Percentiles rank a stretch among this genome's conserved stretches.
These are phyloP conservation scores for Myxozyma vanderwaltii DNA, from an alignment of 805 yeast species.

Conservation along the genomic window DNA sequence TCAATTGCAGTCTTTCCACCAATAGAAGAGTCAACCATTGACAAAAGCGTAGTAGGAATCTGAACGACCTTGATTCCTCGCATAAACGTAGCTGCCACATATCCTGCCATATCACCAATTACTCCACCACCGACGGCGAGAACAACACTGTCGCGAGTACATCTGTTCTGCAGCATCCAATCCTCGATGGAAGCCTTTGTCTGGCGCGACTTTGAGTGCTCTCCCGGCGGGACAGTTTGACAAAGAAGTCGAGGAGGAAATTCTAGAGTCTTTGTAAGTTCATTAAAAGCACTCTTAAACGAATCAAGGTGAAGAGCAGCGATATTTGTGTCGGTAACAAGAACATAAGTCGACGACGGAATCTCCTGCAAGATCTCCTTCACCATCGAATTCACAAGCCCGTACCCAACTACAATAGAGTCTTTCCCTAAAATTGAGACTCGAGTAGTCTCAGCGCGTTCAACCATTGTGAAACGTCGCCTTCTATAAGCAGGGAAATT, in stretches of 20 bases:
- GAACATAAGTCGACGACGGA: conserved; percentile 87
- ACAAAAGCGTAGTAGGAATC: conserved; percentile 86
- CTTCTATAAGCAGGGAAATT: background rate
- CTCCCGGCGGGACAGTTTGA: conserved; percentile 88
- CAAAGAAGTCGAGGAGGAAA: conserved; percentile 65
- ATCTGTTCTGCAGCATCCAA: conserved; percentile 74
- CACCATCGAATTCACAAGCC: conserved; percentile 73
- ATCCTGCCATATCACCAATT: conserved; percentile 98
- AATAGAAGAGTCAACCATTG: conserved; percentile 98
- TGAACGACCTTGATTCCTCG: conserved; percentile 94
- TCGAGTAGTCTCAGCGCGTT: conserved; percentile 11
- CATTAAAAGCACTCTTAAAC: conserved; percentile 45
- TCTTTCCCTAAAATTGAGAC: conserved; percentile 72
- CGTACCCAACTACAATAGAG: conserved; percentile 86
- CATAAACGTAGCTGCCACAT: conserved; percentile 99
- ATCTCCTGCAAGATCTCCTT: conserved; percentile 60
- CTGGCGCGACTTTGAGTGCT: conserved; percentile 79
- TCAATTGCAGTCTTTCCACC: conserved; percentile 99
- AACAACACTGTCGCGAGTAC: conserved; percentile 94
- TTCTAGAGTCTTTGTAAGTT: conserved; percentile 31
- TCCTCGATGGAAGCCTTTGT: conserved; percentile 95
- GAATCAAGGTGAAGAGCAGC: conserved; percentile 46
- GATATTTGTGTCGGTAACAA: conserved; percentile 84
- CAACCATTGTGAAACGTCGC: background rate
- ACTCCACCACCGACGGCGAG: conserved; percentile 98